These are phyloP conservation scores for Cladophialophora exuberans DNA, from an alignment of 2,329 filamentous ascomycete species.

Conservation along the genomic window DNA sequence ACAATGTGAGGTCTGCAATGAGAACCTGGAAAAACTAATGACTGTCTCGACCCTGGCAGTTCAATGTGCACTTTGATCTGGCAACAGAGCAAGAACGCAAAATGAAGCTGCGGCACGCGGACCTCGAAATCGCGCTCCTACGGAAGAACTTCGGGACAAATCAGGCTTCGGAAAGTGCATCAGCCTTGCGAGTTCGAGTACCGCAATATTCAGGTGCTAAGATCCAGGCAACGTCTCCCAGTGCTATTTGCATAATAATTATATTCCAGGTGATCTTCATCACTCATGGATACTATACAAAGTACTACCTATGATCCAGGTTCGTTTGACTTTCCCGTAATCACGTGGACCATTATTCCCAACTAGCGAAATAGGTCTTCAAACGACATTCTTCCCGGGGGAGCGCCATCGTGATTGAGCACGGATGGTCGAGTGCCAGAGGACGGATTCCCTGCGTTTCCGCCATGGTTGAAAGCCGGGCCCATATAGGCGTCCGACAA, in stretches of 20 bases:
- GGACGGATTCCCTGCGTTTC: no score
- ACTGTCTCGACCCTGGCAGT: neutral
- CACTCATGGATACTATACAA: neutral
- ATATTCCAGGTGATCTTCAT: no score
- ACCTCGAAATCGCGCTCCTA: no score
- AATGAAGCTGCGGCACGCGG: no score
- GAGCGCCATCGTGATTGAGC: neutral
- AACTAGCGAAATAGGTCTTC: constrained; percentile 7
- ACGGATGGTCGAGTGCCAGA: neutral
- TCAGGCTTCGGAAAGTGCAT: neutral
- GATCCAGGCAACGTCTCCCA: neutral
- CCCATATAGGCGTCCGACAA: constrained; percentile 20
- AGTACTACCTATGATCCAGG: neutral
- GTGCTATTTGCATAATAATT: neutral
- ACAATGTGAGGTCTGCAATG: no score
- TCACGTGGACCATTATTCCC: no score
- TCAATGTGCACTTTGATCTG: neutral
- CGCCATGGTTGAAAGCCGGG: constrained; percentile 15
- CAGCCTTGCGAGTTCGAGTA: neutral
- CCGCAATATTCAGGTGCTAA: neutral
- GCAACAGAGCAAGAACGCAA: no score
- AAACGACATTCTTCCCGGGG: constrained; percentile 6
- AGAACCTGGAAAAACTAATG: no score
- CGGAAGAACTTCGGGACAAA: constrained; percentile 12
- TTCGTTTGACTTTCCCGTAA: no score